These are phyloP conservation scores for Flammula alnicola DNA, from an alignment of 1,284 basidiomycete species.

Conservation along the genomic window DNA sequence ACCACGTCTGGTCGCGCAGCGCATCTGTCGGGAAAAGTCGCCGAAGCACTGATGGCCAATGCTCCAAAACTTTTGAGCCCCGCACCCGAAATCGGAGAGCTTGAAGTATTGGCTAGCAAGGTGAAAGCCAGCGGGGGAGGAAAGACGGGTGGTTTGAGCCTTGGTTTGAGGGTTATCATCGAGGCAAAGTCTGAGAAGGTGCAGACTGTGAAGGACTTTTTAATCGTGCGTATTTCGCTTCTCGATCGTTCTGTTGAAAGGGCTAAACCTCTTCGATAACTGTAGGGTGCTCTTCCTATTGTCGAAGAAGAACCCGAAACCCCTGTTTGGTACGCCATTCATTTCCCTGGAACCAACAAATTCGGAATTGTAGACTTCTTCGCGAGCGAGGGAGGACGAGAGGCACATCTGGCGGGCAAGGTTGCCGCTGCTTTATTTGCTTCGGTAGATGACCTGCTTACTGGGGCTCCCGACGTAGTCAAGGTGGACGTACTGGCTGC, in stretches of 20 bases:
- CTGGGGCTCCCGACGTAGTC: slow-evolving; percentile 35
- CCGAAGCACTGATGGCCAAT: slow-evolving; percentile 40
- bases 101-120: slow-evolving; percentile 39
- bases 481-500: slow-evolving; percentile 41
- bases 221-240: slow-evolving; percentile 33
- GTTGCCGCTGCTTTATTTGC: slow-evolving; percentile 42
- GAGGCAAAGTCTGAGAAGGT: slow-evolving; percentile 41
- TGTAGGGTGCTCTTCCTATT: slow-evolving; percentile 37
- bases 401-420: slow-evolving; percentile 39
- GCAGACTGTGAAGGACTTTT: slow-evolving; percentile 38
- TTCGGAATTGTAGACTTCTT: slow-evolving; percentile 48
- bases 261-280: background rate
- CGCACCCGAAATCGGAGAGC: slow-evolving; percentile 33
- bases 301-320: slow-evolving; percentile 41
- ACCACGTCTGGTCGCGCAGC: slow-evolving; percentile 37
- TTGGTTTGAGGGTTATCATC: slow-evolving; percentile 40
- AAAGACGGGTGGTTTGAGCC: slow-evolving; percentile 33
- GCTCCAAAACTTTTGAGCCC: slow-evolving; percentile 34
- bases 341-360: slow-evolving; percentile 38
- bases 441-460: slow-evolving; percentile 37
- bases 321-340: slow-evolving; percentile 43
- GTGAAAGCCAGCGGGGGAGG: slow-evolving; percentile 22
- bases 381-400: slow-evolving; percentile 34
- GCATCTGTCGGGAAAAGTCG: slow-evolving; percentile 41
- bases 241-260: background rate